Percentiles rank a stretch among this genome's conserved stretches.
Conservation (phyloP, 2,329 filamentous ascomycete genomes). For the Sporothrix brasiliensis region DNA sequence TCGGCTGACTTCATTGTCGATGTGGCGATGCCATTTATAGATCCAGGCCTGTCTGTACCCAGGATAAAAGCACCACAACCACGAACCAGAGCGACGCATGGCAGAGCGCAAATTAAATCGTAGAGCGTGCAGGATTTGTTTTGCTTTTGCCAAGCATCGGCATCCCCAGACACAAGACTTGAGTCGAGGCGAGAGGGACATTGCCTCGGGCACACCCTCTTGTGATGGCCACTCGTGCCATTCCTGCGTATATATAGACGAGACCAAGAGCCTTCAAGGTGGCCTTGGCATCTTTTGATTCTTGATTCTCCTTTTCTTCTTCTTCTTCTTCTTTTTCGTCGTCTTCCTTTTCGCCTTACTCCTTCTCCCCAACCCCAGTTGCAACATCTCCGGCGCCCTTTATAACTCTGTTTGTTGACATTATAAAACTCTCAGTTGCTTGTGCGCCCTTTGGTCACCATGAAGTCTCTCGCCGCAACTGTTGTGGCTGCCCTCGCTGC, state of each 20-base stretch:
- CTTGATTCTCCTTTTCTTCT: neutral
- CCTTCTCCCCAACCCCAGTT: neutral
- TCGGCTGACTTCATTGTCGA: neutral
- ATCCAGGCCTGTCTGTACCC: neutral
- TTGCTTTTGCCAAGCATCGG: conserved; percentile 6
- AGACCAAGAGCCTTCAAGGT: neutral
- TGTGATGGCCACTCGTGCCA: neutral
- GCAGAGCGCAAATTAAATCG: neutral
- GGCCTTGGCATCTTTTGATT: conserved; percentile 13
- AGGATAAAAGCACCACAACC: conserved; percentile 1
- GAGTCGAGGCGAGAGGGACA: neutral
- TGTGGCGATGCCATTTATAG: conserved; percentile 19
- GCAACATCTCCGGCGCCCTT: neutral
- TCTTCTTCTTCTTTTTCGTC: neutral
- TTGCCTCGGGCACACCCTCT: conserved; percentile 9
- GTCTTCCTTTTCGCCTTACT: neutral
- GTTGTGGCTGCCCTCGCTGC: conserved; percentile 38
- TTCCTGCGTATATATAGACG: conserved; percentile 19
- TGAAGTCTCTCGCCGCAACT: conserved; percentile 40
- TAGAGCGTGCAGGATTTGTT: neutral
- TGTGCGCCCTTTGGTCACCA: conserved; percentile 30
- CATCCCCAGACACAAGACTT: conserved; percentile 6
- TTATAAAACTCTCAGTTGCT: neutral
- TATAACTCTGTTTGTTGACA: neutral
- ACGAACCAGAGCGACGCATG: neutral